These are phyloP conservation scores for Euphorbia pulcherrima DNA, from an alignment of 345 rosid species.

Conservation along the genomic window DNA sequence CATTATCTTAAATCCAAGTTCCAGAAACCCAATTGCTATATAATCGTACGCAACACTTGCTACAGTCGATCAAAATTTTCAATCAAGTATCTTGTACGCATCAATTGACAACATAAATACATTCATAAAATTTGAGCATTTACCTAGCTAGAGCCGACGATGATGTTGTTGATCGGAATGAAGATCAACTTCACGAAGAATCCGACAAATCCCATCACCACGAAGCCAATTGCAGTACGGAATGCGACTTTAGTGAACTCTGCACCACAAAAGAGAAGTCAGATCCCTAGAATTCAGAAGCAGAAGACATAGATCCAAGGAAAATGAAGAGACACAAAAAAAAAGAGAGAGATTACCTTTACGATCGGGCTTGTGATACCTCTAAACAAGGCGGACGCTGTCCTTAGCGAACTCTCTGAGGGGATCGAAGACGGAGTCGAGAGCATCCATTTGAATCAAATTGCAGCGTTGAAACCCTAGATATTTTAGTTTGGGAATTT, in stretches of 20 bases:
- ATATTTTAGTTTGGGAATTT: not conserved
- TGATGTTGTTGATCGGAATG: constrained; percentile 87
- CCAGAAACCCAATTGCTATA: not conserved
- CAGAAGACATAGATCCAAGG: not conserved
- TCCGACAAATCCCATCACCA: constrained; percentile 84
- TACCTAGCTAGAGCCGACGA: constrained; percentile 64
- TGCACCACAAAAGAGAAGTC: constrained; percentile 10
- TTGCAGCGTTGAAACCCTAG: not conserved
- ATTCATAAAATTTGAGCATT: not conserved
- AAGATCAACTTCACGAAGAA: constrained; percentile 78
- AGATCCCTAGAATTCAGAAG: not conserved
- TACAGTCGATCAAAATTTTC: too few species aligned
- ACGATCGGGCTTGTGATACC: constrained; percentile 81
- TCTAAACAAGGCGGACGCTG: constrained; percentile 72
- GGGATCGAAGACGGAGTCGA: constrained; percentile 60
- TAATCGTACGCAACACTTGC: too few species aligned
- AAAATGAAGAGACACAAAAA: not conserved
- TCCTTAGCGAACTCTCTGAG: constrained; percentile 74
- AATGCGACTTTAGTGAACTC: constrained; percentile 76
- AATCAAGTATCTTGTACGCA: not conserved
- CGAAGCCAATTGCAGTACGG: constrained; percentile 82
- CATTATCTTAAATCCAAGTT: not conserved
- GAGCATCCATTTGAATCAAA: constrained; percentile 53
- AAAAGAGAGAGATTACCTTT: constrained; percentile 36
- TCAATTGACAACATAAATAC: not conserved